Evolutionary conservation across 305 asterid genomes (phyloP), one percentile per base, ranked within the genome.

Genomic region (Solanum aculeatissimum): DNA sequence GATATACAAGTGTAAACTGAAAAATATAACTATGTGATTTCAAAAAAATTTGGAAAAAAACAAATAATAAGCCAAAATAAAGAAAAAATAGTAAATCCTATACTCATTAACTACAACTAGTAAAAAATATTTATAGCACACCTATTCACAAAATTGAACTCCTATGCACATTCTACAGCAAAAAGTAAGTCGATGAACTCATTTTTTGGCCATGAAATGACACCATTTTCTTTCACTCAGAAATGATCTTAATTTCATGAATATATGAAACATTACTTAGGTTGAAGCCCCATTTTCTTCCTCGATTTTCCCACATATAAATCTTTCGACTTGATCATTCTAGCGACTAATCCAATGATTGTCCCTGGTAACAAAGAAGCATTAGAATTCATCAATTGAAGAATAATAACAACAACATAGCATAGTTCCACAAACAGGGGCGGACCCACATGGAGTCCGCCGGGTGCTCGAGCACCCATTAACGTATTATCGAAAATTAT

Each of bases 241-340:
- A 40, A 58, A 53, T 62, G 62, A 63, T 84, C 1, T n/a, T 65
- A 16, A 43, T 66, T 87, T 89, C 89, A 83, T 80, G 84, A 43
- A 81, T 87, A n/a, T n/a, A n/a, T n/a, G 82, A 57, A 83, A 35
- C 27, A 6, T 85, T 91, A 38, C 14, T 72, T 72, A 2, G 97
- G 91, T 49, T 91, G 88, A 58, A 95, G 93, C 9, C 97, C 98
- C 57, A 94, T 83, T 83, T 89, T 87, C 89, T 93, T 95, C 92
- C 98, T 90, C 1, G 91, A 89, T 86, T 94, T 93, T 9, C 98
- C 98, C 9, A 95, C 97, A 66, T 88, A 93, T 80, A 95, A 89
- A 87, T 94, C 98, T 83, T 90, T 92, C 54, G 97, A 95, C 88
- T 95, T 95, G 88, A 95, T 91, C 91, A 95, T 85, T 62, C 98